phyloP scores from a whole-genome alignment of 1,284 basidiomycete genomes.

The Leccinum subspadiceum region DNA sequence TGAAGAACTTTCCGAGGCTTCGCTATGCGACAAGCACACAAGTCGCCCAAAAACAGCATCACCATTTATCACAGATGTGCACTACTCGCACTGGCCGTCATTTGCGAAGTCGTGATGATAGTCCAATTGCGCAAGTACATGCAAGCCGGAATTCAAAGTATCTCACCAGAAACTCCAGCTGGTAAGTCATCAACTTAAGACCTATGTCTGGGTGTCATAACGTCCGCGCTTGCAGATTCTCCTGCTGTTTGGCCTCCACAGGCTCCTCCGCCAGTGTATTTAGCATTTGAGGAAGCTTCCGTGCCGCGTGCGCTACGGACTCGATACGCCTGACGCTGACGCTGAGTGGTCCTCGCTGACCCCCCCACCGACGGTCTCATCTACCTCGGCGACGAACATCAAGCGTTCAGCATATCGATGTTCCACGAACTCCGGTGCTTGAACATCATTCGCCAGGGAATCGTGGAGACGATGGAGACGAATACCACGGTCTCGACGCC shows the following conservation, averaged over 20 bases:
- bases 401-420: slow-evolving; percentile 5
- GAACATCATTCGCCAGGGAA: slow-evolving; percentile 2
- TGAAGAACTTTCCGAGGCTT: background rate
- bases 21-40: background rate
- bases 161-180: background rate
- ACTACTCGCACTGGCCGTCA: background rate
- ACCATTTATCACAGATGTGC: background rate
- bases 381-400: background rate
- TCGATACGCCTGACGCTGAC: background rate
- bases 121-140: slow-evolving; percentile 1
- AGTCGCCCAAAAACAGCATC: background rate
- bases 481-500: background rate
- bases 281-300: background rate
- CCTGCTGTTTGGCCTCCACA: background rate
- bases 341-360: slow-evolving; percentile 3
- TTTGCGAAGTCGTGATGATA: slow-evolving; percentile 2
- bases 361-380: background rate
- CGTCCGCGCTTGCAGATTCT: background rate
- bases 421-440: slow-evolving; percentile 5
- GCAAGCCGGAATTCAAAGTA: background rate
- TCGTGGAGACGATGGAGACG: background rate
- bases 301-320: background rate
- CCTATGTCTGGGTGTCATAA: background rate
- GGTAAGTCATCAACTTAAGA: background rate
- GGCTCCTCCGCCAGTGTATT: background rate